Conservation (phyloP, 495 filamentous ascomycete genomes). For the Penicillium taxi region DNA sequence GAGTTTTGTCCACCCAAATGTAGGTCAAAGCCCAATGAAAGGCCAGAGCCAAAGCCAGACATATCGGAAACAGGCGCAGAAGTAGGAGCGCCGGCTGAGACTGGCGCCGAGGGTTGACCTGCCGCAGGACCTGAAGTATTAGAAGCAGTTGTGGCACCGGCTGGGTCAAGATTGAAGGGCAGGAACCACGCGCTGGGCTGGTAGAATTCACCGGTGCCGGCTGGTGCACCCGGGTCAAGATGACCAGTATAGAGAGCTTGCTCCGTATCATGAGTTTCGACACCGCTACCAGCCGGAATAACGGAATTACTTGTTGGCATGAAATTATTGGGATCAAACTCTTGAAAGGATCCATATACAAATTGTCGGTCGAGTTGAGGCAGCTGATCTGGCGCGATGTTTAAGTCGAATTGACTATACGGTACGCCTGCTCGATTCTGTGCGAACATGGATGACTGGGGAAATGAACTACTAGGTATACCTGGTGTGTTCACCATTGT, state of each 20-base stretch:
- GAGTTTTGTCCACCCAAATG: slow-evolving; percentile 16
- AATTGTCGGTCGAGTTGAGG: slow-evolving; percentile 69
- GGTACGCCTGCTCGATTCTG: slow-evolving; percentile 28
- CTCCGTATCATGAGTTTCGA: slow-evolving; percentile 14
- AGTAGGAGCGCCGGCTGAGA: neutral
- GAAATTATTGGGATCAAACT: slow-evolving; percentile 45
- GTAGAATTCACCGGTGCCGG: slow-evolving; percentile 36
- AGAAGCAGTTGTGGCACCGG: neutral
- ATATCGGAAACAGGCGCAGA: slow-evolving; percentile 13
- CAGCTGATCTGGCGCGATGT: slow-evolving; percentile 36
- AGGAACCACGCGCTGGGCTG: slow-evolving; percentile 83
- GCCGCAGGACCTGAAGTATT: slow-evolving; percentile 12
- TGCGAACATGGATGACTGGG: slow-evolving; percentile 30
- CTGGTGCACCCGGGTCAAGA: slow-evolving; percentile 32
- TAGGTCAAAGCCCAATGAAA: slow-evolving; percentile 26
- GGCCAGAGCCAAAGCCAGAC: slow-evolving; percentile 21
- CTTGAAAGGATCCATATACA: slow-evolving; percentile 69
- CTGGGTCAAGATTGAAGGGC: slow-evolving; percentile 83
- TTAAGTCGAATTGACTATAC: slow-evolving; percentile 36
- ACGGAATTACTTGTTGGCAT: slow-evolving; percentile 24
- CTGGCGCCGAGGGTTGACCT: slow-evolving; percentile 20
- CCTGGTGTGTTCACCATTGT: slow-evolving; percentile 30
- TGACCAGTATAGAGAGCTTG: slow-evolving; percentile 30
- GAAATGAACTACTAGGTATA: slow-evolving; percentile 38
- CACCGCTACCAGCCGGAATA: slow-evolving; percentile 20